Base-by-base conservation (phyloP, 148 eudicot genomes). In the Chenopodium formosanum region DNA sequence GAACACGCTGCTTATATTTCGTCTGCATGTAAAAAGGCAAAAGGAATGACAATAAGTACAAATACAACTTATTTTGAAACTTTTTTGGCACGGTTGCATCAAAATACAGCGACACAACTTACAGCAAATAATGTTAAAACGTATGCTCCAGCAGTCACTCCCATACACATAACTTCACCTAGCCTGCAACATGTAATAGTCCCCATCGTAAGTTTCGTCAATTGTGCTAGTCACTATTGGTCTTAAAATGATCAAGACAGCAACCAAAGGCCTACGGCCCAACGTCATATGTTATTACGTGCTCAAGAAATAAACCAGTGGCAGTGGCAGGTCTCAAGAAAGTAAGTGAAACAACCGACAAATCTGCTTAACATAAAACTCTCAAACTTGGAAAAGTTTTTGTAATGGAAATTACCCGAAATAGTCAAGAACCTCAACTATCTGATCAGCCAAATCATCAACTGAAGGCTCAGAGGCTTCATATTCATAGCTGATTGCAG, bases 121-220 rank as follows among this genome's bases (percentile, higher is more conserved):
- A 95, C 98, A 86, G 98, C 97, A 88, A 95, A 95, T 29, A 91
- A 86, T 74, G 94, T 90, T 34, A 95, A 85, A 79, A 95, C 86
- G 84, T 95, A 95, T 78, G 97, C 97, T 85, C 98, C 98, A 76
- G 98, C 94, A 52, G 97, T 95, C 78, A 92, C 97, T 6, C 98
- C 98, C 96, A 95, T 86, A 82, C 94, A 92, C 97, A 95, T 90
- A 78, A 92, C 97, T 52, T 90, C 85, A 76, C 92, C 92, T 75
- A 95, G 92, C 83, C 98, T 95, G 88, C 32, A 78, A 76, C 74
- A 73, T 66, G 58, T 70, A 40, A 69, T 22, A 13, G 65, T 74
- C 31, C 47, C 44, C 9, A 32, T 34, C 44, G 31, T 34, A 34
- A 63, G 64, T 84, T 74, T 6, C 27, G 14, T 37, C 70, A 73